Percentiles rank a stretch among this genome's conserved stretches.
phyloP scores from a whole-genome alignment of 345 rosid genomes.

The Pistacia vera region DNA sequence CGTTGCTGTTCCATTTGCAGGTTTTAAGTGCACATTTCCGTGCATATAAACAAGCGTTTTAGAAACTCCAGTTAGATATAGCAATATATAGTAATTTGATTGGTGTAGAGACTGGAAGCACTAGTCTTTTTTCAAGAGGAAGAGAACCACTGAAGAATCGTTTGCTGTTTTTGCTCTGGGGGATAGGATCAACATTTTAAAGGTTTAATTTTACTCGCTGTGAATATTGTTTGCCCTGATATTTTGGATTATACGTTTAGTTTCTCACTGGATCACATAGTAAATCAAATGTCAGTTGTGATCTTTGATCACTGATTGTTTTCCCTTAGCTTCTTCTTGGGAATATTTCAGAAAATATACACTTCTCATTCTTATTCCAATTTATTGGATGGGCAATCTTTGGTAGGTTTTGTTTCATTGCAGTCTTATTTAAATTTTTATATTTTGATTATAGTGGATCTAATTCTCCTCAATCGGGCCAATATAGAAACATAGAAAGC shows the following conservation, averaged over 20 bases:
- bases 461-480: neutral
- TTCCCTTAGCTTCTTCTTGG: neutral
- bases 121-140: conserved; percentile 78
- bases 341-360: neutral
- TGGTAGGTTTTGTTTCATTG: neutral
- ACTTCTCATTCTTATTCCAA: neutral
- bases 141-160: conserved; percentile 93
- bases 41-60: conserved; percentile 95
- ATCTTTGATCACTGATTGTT: conserved; percentile 5
- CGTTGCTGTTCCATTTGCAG: conserved; percentile 47
- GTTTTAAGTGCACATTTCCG: conserved; percentile 98
- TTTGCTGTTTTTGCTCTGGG: conserved; percentile 92
- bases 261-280: neutral
- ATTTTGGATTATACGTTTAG: neutral
- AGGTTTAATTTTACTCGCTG: conserved; percentile 29
- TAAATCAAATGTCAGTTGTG: conserved; percentile 3
- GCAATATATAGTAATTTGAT: conserved; percentile 91
- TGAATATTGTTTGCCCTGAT: neutral
- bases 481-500: neutral
- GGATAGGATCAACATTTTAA: conserved; percentile 85
- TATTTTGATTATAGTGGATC: neutral
- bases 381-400: neutral
- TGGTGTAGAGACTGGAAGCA: conserved; percentile 93
- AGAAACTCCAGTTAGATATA: conserved; percentile 94
- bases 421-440: neutral